phyloP scores from a whole-genome alignment of 1,284 basidiomycete species.

The Pulveroboletus sp. region DNA sequence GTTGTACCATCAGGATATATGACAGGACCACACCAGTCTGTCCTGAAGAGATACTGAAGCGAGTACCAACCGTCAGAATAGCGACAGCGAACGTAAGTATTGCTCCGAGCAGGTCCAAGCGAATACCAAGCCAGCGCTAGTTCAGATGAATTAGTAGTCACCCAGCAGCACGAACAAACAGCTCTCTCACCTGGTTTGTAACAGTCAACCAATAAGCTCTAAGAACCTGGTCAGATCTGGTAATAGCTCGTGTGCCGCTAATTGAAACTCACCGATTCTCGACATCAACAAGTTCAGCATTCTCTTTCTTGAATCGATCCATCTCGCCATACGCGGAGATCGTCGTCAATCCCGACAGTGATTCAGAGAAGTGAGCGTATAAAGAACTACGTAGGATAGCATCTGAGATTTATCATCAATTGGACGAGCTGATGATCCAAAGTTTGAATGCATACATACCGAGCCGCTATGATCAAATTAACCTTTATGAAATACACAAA shows the following conservation, averaged over 20 bases:
- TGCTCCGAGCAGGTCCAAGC: constrained; percentile 83
- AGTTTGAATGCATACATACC: constrained; percentile 36
- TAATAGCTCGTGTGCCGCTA: neutral
- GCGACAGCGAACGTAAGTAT: constrained; percentile 79
- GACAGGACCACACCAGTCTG: constrained; percentile 76
- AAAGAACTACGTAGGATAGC: constrained; percentile 62
- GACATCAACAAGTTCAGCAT: constrained; percentile 76
- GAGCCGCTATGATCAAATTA: constrained; percentile 44
- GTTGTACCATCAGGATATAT: constrained; percentile 76
- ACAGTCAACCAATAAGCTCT: constrained; percentile 87
- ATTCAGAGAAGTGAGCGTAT: constrained; percentile 90
- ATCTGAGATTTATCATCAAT: constrained; percentile 39
- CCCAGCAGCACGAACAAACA: neutral
- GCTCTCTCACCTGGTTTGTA: constrained; percentile 61
- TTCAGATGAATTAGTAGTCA: constrained; percentile 17
- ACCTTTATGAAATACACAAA: neutral
- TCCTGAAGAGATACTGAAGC: constrained; percentile 75
- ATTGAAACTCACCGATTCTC: constrained; percentile 67
- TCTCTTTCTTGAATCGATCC: constrained; percentile 72
- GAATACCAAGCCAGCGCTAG: constrained; percentile 85
- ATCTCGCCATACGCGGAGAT: constrained; percentile 84
- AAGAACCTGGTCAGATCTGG: constrained; percentile 1
- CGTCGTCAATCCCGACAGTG: constrained; percentile 81
- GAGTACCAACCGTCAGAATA: constrained; percentile 74
- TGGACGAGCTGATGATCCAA: neutral